phyloP scores from a whole-genome alignment of 169 alveolate species.

The Cardiosporidium cionae region DNA sequence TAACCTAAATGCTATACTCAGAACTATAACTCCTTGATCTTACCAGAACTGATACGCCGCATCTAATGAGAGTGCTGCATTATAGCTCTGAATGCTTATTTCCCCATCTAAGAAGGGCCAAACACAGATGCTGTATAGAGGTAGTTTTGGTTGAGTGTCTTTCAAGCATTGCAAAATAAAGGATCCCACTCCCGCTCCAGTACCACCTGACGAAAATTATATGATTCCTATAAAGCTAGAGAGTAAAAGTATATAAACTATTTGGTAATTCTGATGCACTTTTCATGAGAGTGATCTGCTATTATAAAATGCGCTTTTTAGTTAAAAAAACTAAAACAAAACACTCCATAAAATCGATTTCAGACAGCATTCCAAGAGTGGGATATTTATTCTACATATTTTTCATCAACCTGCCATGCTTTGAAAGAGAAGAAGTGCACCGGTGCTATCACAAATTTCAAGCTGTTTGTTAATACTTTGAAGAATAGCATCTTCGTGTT shows the following conservation, averaged over 20 bases:
- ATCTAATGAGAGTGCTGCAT: background rate
- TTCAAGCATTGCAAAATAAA: background rate
- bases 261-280: background rate
- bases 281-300: too few species aligned
- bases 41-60: background rate
- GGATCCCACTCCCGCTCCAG: conserved; percentile 4
- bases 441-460: background rate
- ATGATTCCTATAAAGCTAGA: background rate
- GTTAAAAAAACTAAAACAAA: too few species aligned
- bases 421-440: background rate
- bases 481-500: background rate
- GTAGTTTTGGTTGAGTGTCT: background rate
- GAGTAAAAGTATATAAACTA: too few species aligned
- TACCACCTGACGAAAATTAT: background rate
- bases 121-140: background rate
- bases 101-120: conserved; percentile 5
- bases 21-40: too few species aligned
- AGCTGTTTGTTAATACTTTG: background rate
- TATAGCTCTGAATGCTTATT: background rate
- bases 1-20: too few species aligned
- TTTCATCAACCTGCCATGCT: background rate
- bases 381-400: background rate
- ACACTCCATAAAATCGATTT: too few species aligned
- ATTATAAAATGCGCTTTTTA: too few species aligned
- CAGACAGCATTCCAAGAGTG: too few species aligned